Percentiles rank a stretch among this genome's conserved stretches.
These are phyloP conservation scores for Epichloe sibirici DNA, from an alignment of 2,329 filamentous ascomycete species.

Conservation along the genomic window DNA sequence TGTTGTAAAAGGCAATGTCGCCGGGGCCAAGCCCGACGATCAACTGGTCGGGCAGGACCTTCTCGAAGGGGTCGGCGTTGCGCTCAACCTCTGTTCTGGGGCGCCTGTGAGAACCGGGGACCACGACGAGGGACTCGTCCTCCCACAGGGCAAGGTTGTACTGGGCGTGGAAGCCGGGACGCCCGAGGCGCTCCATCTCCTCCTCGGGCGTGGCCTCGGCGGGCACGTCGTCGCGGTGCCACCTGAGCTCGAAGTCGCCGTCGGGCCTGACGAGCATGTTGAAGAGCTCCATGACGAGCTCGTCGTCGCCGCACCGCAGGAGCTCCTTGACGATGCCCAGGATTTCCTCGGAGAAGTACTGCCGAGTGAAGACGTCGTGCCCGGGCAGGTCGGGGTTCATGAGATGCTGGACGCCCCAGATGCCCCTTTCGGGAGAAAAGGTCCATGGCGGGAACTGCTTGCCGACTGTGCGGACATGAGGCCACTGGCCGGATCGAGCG, in stretches of 20 bases:
- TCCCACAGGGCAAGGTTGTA: slow-evolving; percentile 77
- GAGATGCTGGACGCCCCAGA: slow-evolving; percentile 84
- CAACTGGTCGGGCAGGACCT: slow-evolving; percentile 48
- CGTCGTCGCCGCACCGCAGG: slow-evolving; percentile 42
- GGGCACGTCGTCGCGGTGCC: slow-evolving; percentile 78
- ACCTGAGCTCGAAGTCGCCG: slow-evolving; percentile 58
- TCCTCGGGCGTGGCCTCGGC: slow-evolving; percentile 52
- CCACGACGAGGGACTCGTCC: slow-evolving; percentile 60
- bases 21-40: slow-evolving; percentile 57
- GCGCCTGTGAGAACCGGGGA: slow-evolving; percentile 64
- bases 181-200: slow-evolving; percentile 48
- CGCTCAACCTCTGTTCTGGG: slow-evolving; percentile 60
- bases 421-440: slow-evolving; percentile 46
- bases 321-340: slow-evolving; percentile 53
- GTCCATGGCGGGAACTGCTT: slow-evolving; percentile 89
- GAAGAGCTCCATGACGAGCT: slow-evolving; percentile 76
- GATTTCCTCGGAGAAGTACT: slow-evolving; percentile 61
- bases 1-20: slow-evolving; percentile 80
- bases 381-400: slow-evolving; percentile 60
- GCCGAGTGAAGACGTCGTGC: slow-evolving; percentile 46
- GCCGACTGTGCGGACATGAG: slow-evolving; percentile 68
- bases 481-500: slow-evolving; percentile 64
- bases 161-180: slow-evolving; percentile 63
- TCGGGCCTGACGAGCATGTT: slow-evolving; percentile 73
- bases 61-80: slow-evolving; percentile 51